A percentile compares a stretch with the other conserved stretches of the same genome.
phyloP scores from a whole-genome alignment of 768 basidiomycete species.

The Baorangia bicolor region DNA sequence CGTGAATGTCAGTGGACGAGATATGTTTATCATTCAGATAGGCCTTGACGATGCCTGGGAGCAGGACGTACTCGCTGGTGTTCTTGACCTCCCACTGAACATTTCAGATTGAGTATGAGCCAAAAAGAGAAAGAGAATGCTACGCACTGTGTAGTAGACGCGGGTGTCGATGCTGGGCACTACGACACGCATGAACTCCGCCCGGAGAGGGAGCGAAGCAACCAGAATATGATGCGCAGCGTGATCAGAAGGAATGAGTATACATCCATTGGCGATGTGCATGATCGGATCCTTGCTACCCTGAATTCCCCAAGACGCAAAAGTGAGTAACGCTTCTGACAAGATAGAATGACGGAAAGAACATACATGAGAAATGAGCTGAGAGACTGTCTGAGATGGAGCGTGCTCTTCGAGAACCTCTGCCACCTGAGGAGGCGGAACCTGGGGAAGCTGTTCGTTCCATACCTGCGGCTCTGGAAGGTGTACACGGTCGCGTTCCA shows the following conservation, averaged over 20 bases:
- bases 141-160: slow-evolving; percentile 22
- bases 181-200: slow-evolving; percentile 22
- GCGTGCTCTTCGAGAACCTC: background rate
- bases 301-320: slow-evolving; percentile 1
- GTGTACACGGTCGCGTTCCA: too few species aligned
- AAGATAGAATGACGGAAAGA: background rate
- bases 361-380: slow-evolving; percentile 14
- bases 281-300: slow-evolving; percentile 20
- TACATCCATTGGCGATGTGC: slow-evolving; percentile 9
- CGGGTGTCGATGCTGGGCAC: slow-evolving; percentile 18
- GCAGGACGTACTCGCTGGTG: slow-evolving; percentile 23
- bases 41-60: slow-evolving; percentile 28
- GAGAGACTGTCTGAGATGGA: slow-evolving; percentile 6
- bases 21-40: slow-evolving; percentile 30
- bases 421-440: too few species aligned
- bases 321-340: background rate
- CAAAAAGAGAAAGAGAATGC: background rate
- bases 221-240: slow-evolving; percentile 20
- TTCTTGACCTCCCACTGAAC: slow-evolving; percentile 27
- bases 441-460: too few species aligned
- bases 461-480: too few species aligned
- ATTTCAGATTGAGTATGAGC: background rate
- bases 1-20: slow-evolving; percentile 24
- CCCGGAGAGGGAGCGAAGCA: slow-evolving; percentile 22
- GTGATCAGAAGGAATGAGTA: slow-evolving; percentile 15